Conservation (phyloP, 2,329 filamentous ascomycete species). For the Ascochyta fabae region DNA sequence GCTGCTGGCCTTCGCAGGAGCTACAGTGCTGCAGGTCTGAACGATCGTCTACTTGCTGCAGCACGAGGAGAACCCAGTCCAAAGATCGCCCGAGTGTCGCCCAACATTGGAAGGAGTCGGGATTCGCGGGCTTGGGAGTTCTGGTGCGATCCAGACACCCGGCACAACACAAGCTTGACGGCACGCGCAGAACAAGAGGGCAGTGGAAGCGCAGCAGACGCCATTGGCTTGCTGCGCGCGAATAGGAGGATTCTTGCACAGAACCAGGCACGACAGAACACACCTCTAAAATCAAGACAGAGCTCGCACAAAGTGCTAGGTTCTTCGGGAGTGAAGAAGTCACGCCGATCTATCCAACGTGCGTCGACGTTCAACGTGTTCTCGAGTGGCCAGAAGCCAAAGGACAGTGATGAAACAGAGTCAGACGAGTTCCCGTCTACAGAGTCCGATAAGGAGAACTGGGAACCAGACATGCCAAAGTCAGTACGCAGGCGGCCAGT, state of each 20-base stretch:
- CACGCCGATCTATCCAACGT: conserved; percentile 42
- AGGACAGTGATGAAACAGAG: conserved; percentile 42
- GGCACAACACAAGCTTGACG: conserved; percentile 72
- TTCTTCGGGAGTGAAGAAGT: conserved; percentile 47
- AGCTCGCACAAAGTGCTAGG: conserved; percentile 37
- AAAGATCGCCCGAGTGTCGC: conserved; percentile 56
- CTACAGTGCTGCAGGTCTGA: conserved; percentile 66
- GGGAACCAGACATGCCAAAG: conserved; percentile 58
- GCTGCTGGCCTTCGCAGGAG: conserved; percentile 70
- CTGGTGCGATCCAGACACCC: conserved; percentile 80
- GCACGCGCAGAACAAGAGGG: conserved; percentile 81
- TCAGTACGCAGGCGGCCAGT: conserved; percentile 40
- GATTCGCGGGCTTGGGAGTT: conserved; percentile 92
- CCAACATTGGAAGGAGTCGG: conserved; percentile 73
- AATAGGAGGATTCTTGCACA: conserved; percentile 59
- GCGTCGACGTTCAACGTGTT: conserved; percentile 47
- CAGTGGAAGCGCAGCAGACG: conserved; percentile 78
- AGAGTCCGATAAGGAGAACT: conserved; percentile 97
- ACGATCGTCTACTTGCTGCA: conserved; percentile 42
- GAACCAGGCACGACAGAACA: conserved; percentile 72
- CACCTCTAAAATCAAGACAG: conserved; percentile 47
- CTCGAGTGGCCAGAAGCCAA: conserved; percentile 36
- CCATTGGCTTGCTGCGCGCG: conserved; percentile 80
- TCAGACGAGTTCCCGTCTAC: conserved; percentile 61
- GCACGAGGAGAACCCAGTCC: conserved; percentile 39